Conservation (phyloP, 164 flowering plant genomes). For the Annona squamosa region DNA sequence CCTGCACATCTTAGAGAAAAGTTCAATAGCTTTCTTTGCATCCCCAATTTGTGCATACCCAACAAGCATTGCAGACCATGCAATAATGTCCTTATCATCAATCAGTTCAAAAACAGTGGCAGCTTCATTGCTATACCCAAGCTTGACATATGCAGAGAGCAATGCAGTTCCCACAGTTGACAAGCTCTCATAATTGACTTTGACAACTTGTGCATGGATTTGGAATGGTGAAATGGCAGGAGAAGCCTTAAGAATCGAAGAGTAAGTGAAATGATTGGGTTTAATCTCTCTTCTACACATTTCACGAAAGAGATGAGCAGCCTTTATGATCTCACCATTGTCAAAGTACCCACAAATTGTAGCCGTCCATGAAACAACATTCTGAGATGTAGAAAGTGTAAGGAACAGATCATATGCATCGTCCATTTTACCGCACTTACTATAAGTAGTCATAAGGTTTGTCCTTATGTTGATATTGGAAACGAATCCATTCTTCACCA, state of each 20-base stretch:
- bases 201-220: slow-evolving; percentile 69
- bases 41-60: slow-evolving; percentile 74
- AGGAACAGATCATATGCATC: slow-evolving; percentile 51
- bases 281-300: slow-evolving; percentile 60
- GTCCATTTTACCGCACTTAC: slow-evolving; percentile 52
- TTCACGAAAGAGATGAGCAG: slow-evolving; percentile 41
- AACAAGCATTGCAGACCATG: slow-evolving; percentile 94
- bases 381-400: slow-evolving; percentile 32
- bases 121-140: slow-evolving; percentile 48
- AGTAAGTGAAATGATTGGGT: slow-evolving; percentile 77
- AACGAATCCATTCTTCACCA: slow-evolving; percentile 42
- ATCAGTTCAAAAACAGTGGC: slow-evolving; percentile 50
- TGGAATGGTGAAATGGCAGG: slow-evolving; percentile 47
- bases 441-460: slow-evolving; percentile 60
- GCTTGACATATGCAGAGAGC: slow-evolving; percentile 60
- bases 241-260: slow-evolving; percentile 61
- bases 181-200: slow-evolving; percentile 48
- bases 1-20: slow-evolving; percentile 35
- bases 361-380: slow-evolving; percentile 89
- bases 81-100: slow-evolving; percentile 67
- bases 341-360: slow-evolving; percentile 69
- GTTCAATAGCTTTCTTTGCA: slow-evolving; percentile 41
- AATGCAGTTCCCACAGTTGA: slow-evolving; percentile 80
- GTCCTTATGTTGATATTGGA: slow-evolving; percentile 44
- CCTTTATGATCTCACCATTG: slow-evolving; percentile 40